These are phyloP conservation scores for Fusarium acutatum DNA, from an alignment of 2,329 filamentous ascomycete genomes.

Conservation along the genomic window DNA sequence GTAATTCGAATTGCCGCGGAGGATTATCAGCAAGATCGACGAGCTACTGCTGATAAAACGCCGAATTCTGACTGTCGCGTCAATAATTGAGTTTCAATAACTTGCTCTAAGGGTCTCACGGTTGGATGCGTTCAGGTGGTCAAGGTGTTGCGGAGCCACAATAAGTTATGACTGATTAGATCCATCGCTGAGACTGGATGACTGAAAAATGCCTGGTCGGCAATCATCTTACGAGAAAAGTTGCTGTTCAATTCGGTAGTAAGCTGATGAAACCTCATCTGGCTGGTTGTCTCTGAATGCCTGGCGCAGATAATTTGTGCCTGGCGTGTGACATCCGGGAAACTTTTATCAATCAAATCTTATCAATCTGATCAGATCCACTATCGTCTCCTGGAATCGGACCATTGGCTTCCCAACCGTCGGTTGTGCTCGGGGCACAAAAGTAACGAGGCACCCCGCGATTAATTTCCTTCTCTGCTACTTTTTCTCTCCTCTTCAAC, in stretches of 20 bases:
- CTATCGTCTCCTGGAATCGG: constrained; percentile 47
- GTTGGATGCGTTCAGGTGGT: background rate
- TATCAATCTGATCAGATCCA: constrained; percentile 57
- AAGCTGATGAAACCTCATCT: constrained; percentile 14
- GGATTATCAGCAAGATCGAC: background rate
- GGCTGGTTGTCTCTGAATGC: constrained; percentile 10
- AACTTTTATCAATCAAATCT: constrained; percentile 58
- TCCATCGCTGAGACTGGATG: constrained; percentile 5
- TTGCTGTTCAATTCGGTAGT: constrained; percentile 15
- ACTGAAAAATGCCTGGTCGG: constrained; percentile 3
- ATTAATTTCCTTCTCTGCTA: constrained; percentile 34
- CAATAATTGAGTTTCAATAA: background rate
- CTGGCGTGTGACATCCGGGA: constrained; percentile 34
- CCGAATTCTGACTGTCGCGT: background rate
- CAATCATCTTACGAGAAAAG: constrained; percentile 22
- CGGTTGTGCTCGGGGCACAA: constrained; percentile 42
- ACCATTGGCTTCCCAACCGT: constrained; percentile 42
- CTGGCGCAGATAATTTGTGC: constrained; percentile 27
- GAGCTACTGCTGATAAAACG: background rate
- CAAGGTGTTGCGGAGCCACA: constrained; percentile 17
- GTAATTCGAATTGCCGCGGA: constrained; percentile 5
- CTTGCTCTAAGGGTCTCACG: background rate
- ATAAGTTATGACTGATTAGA: constrained; percentile 24
- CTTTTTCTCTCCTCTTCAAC: constrained; percentile 7
- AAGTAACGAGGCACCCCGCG: constrained; percentile 42